Percentiles rank a stretch among this genome's conserved stretches.
Conservation (phyloP, 2,329 filamentous ascomycete species). For the Fusarium coffeatum region DNA sequence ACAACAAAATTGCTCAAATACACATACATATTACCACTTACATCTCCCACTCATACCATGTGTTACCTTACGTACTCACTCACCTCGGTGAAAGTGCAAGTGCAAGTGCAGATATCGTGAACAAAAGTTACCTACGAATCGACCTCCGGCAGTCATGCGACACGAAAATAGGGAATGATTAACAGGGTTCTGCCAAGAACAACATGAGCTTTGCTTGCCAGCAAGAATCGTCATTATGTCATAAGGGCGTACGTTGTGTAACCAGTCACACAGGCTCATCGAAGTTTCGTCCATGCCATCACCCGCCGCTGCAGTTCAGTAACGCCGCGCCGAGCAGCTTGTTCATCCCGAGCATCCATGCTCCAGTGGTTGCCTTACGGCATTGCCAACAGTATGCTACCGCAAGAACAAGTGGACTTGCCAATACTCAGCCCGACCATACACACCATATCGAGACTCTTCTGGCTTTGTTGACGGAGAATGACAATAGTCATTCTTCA, state of each 20-base stretch:
- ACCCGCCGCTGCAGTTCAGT: constrained; percentile 32
- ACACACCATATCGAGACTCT: not conserved
- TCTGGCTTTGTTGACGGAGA: not conserved
- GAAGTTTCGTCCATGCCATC: constrained; percentile 38
- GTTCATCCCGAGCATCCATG: not conserved
- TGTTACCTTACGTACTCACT: not conserved
- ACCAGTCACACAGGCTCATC: constrained; percentile 33
- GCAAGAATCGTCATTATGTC: constrained; percentile 11
- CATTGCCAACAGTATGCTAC: not conserved
- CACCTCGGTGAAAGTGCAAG: not conserved
- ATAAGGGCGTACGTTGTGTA: constrained; percentile 4
- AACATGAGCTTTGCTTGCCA: not conserved
- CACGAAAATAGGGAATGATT: not conserved
- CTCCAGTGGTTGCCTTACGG: not conserved
- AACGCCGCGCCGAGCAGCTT: constrained; percentile 1
- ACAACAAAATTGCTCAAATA: not conserved
- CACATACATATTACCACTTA: not conserved
- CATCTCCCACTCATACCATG: not conserved
- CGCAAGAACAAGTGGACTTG: not conserved
- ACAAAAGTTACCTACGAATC: not conserved
- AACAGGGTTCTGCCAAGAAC: not conserved
- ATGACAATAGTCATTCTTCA: not conserved
- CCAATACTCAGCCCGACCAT: not conserved
- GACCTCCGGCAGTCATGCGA: not conserved
- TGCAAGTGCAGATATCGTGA: not conserved